Percentiles rank a stretch among this genome's conserved stretches.
phyloP scores from a whole-genome alignment of 2,329 filamentous ascomycete genomes.

The Cladosporium sp. region DNA sequence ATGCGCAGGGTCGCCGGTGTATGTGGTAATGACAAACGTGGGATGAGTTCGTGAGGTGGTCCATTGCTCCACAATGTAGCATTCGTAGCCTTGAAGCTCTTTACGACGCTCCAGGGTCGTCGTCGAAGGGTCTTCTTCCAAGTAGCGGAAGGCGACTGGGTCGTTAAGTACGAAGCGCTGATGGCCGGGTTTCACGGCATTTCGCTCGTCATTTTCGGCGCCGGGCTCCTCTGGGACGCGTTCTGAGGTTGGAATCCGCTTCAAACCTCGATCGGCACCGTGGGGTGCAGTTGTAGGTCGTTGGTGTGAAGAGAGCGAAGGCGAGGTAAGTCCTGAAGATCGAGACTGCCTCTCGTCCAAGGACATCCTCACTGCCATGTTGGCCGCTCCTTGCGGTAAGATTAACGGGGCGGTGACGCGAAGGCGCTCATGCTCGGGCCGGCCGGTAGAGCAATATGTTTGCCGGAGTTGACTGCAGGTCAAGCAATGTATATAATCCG shows the following conservation, averaged over 20 bases:
- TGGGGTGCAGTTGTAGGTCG: slow-evolving; percentile 19
- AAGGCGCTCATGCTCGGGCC: too few species aligned
- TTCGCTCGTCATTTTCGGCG: slow-evolving; percentile 23
- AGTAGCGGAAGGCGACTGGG: slow-evolving; percentile 64
- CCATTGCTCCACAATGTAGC: slow-evolving; percentile 97
- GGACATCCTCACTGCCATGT: slow-evolving; percentile 17
- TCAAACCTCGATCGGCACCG: slow-evolving; percentile 5
- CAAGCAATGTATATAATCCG: too few species aligned
- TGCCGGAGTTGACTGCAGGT: too few species aligned
- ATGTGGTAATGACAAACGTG: slow-evolving; percentile 87
- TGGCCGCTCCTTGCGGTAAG: not conserved
- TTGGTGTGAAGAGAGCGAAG: slow-evolving; percentile 5
- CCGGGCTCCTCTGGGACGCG: slow-evolving; percentile 1
- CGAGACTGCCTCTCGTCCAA: slow-evolving; percentile 15
- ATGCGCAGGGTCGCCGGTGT: slow-evolving; percentile 80
- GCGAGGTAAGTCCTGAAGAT: slow-evolving; percentile 10
- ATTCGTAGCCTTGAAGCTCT: slow-evolving; percentile 75
- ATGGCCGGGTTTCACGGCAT: slow-evolving; percentile 33
- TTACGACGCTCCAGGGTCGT: slow-evolving; percentile 67
- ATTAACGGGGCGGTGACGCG: too few species aligned
- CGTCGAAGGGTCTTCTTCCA: slow-evolving; percentile 78
- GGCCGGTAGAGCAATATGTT: too few species aligned
- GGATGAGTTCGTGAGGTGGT: slow-evolving; percentile 86
- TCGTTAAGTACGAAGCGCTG: slow-evolving; percentile 62
- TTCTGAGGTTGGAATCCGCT: slow-evolving; percentile 3